A percentile compares a stretch with the other conserved stretches of the same genome.
Conservation (phyloP, 2,329 filamentous ascomycete species). For the Aspergillus sojae region DNA sequence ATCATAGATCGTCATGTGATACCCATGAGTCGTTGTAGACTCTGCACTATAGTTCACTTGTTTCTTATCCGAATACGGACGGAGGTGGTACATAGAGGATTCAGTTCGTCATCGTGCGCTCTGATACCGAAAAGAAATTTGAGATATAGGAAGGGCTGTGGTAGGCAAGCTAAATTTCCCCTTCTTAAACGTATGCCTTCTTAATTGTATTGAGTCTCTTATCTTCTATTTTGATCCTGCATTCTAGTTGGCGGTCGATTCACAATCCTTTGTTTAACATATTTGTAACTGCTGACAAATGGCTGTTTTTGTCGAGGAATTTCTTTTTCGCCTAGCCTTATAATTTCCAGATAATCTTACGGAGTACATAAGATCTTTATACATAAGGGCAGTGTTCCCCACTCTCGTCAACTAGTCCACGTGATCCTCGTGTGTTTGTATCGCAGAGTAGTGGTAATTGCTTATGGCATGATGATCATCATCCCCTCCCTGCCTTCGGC, state of each 20-base stretch:
- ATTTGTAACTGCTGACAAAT: background rate
- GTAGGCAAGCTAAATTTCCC: background rate
- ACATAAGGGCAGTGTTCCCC: background rate
- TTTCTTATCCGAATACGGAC: constrained; percentile 22
- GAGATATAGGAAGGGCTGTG: background rate
- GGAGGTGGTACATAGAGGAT: background rate
- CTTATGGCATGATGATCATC: background rate
- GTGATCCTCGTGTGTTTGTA: background rate
- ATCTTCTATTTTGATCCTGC: background rate
- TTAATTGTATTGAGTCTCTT: background rate
- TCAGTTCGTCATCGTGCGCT: background rate
- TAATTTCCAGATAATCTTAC: background rate
- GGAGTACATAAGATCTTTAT: background rate
- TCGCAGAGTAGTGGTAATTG: background rate
- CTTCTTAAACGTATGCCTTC: background rate
- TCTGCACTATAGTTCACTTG: constrained; percentile 19
- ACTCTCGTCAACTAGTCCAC: background rate
- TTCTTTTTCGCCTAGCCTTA: background rate
- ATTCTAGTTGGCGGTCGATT: background rate
- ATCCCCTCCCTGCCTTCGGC: background rate
- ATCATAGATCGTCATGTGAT: constrained; percentile 46
- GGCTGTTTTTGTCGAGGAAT: background rate
- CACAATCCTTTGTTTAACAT: background rate
- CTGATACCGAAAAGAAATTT: background rate
- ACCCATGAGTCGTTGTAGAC: constrained; percentile 27